Evolutionary conservation across 768 basidiomycete species (phyloP), one percentile per base, ranked within the genome.

Genomic region (Trametes gibbosa): DNA sequence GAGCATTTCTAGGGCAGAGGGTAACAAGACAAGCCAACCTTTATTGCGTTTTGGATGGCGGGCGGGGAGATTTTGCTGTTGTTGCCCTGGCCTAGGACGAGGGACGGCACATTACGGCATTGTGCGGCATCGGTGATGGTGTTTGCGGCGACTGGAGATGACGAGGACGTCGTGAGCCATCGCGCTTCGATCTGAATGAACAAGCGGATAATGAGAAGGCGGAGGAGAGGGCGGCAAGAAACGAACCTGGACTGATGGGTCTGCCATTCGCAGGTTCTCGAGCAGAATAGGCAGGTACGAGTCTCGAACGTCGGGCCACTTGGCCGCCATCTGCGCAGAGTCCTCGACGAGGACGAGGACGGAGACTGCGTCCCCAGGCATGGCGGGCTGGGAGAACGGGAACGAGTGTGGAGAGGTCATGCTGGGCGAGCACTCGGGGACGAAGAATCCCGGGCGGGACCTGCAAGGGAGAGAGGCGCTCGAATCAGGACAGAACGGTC

Each of bases 261-360:
- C 66, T 21, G 63, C 65, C 19, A 47, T 35, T 25, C 68, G 63
- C 19, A 72, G 56, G 35, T 65, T 59, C 52, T 62, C 64, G 46
- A 72, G 66, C 35, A 72, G 57, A 25, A 46, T 47, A 29, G 69
- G 66, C 29, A 72, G 53, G 57, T 69, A 69, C 25, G 57, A 56
- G 50, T 61, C 53, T 23, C 64, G 63, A 48, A 72, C 53, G 19
- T 69, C 67, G 49, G 53, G 50, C 71, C 71, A 71, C 55, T 66
- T 64, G 21, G 52, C 49, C 17, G 51, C 45, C 66, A 72, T 69
- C 17, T 42, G 47, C 19, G 39, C 40, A 0, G 70, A 68, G 53
- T 66, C 62, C 59, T 72, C 71, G 47, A 70, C 58, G 52, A 72
- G 66, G 34, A 72, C 65, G n/a, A 71, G 54, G 27, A 70, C 66